Conservation (phyloP, 1,139 yeast genomes). For the Pichia sp. region DNA sequence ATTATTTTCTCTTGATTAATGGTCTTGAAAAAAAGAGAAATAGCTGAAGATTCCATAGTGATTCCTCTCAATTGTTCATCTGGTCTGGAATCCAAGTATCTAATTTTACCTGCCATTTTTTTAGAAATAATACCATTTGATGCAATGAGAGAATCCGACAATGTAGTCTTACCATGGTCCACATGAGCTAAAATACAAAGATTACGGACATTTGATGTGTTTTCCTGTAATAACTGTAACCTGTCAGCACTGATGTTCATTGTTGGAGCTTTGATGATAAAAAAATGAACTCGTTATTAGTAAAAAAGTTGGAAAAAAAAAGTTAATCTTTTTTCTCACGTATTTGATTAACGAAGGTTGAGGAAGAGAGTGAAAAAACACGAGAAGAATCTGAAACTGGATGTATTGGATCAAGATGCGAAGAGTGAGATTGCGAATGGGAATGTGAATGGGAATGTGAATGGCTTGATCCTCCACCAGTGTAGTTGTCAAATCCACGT, state of each 20-base stretch:
- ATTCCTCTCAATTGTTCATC: slow-evolving; percentile 96
- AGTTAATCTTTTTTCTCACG: not conserved
- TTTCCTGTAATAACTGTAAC: slow-evolving; percentile 56
- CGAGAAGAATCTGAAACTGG: not conserved
- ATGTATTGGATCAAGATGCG: slow-evolving; percentile 1
- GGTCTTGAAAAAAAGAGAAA: slow-evolving; percentile 73
- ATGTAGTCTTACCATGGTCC: slow-evolving; percentile 95
- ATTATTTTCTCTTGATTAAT: slow-evolving; percentile 39
- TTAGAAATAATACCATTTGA: slow-evolving; percentile 95
- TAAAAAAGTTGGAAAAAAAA: not conserved
- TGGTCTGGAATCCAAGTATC: slow-evolving; percentile 87
- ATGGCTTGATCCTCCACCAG: not conserved
- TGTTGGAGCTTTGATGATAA: not conserved
- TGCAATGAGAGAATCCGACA: slow-evolving; percentile 87
- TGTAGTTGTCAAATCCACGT: slow-evolving; percentile 67
- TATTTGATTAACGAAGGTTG: slow-evolving; percentile 6
- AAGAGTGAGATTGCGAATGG: not conserved
- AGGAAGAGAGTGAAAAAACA: slow-evolving; percentile 8
- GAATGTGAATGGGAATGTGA: not conserved
- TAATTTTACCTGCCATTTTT: slow-evolving; percentile 88
- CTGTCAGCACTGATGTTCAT: slow-evolving; percentile 57
- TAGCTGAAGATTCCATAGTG: slow-evolving; percentile 95
- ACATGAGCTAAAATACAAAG: slow-evolving; percentile 97
- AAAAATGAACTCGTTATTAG: not conserved
- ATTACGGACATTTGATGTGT: slow-evolving; percentile 68